These are phyloP conservation scores for Rubroboletus satanas DNA, from an alignment of 768 basidiomycete genomes.

Conservation along the genomic window DNA sequence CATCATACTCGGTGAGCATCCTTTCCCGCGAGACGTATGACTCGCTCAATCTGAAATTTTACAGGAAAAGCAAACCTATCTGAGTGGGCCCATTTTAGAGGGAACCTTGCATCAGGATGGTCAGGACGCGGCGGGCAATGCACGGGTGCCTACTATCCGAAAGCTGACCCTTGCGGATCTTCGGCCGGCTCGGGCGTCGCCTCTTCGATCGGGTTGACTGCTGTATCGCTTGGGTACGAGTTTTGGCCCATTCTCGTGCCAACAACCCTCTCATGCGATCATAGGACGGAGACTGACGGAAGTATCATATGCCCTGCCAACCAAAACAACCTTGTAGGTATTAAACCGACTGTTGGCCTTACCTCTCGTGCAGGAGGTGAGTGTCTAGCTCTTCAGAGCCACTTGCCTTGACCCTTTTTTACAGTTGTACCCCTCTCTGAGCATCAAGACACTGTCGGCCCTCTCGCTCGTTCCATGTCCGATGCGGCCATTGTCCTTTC, in stretches of 20 bases:
- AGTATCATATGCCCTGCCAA: slow-evolving; percentile 52
- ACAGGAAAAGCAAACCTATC: slow-evolving; percentile 55
- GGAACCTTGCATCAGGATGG: slow-evolving; percentile 47
- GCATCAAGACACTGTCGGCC: slow-evolving; percentile 59
- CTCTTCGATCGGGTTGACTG: slow-evolving; percentile 48
- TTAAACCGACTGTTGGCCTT: slow-evolving; percentile 58
- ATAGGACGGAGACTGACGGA: slow-evolving; percentile 47
- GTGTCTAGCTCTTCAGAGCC: background rate
- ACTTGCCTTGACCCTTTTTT: background rate
- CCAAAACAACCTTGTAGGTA: slow-evolving; percentile 53
- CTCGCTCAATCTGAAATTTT: background rate
- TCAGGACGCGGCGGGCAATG: slow-evolving; percentile 53
- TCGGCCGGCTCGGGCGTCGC: slow-evolving; percentile 58
- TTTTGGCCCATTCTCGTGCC: background rate
- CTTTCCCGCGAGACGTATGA: background rate
- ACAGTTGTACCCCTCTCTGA: slow-evolving; percentile 54
- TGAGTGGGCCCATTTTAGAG: slow-evolving; percentile 51
- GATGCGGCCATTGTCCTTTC: slow-evolving; percentile 55
- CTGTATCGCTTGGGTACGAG: slow-evolving; percentile 40
- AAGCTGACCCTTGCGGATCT: slow-evolving; percentile 53
- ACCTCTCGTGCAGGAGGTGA: slow-evolving; percentile 58
- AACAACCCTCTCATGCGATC: background rate
- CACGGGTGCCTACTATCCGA: slow-evolving; percentile 47
- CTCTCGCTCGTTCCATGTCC: slow-evolving; percentile 48
- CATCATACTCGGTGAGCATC: slow-evolving; percentile 31